Base-by-base conservation (phyloP, 768 basidiomycete species). In the Phaffia australis region DNA sequence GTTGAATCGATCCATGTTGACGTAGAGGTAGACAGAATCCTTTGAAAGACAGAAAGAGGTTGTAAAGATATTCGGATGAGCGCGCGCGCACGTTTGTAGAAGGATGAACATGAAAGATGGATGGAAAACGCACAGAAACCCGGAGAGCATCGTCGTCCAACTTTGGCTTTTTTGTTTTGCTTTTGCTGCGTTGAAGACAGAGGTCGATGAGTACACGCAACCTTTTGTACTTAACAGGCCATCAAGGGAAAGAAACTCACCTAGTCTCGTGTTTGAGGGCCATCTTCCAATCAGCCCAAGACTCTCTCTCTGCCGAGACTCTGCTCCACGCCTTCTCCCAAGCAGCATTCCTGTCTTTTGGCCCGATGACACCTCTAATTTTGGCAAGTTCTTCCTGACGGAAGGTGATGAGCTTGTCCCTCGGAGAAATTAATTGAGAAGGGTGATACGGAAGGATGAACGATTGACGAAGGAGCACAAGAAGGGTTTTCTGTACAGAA, bases 1-100 rank as follows among this genome's bases (percentile, higher is more conserved):
- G 70, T 87, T 85, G 76, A 92, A 94, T 71, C 83, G 87, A 71
- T 91, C 86, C 73, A 85, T 88, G 78, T 97, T 97, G 57, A 97
- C 82, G 57, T 88, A 83, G 74, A 95, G 88, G 76, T 85, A 84
- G 63, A 64, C 57, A 18, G 63, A 56, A 23, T 64, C 63, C 63
- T 64, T 35, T 2, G 7, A 14, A 25, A 32, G 25, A 14, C n/a
- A 21, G 46, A 42, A 8, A 1, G 47, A 0, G 52, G 5, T 21
- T 42, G 16, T 27, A 2, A 15, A 49, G 19, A 23, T 51, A 54
- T n/a, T 46, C 15, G 49, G 23, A 15, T 47, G 25, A 23, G 25
- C 11, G 27, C 27, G 19, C 6, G 25, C 27, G 27, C 19, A 29
- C 32, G 27, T 57, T 57, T 19, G 9, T 7, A n/a, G 19, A 32